A percentile compares a stretch with the other conserved stretches of the same genome.
Evolutionary conservation across 2,329 filamentous ascomycete genomes (phyloP).

Genomic region (Capronia coronata): DNA sequence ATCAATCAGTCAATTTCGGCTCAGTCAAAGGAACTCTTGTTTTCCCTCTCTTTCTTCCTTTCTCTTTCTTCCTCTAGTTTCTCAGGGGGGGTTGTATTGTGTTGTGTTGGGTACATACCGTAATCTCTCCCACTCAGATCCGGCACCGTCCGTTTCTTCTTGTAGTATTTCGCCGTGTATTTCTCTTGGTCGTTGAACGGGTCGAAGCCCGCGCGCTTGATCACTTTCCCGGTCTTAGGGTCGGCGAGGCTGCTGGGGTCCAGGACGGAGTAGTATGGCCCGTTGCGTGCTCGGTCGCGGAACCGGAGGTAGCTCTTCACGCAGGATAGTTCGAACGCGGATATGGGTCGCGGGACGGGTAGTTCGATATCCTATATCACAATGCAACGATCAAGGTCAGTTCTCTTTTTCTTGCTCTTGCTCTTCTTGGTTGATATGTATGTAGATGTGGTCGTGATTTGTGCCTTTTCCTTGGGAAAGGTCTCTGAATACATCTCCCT

Average conservation of each 20-base stretch:
- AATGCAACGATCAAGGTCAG: too few relatives aligned
- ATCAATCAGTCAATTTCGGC: too few relatives aligned
- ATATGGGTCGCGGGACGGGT: slow-evolving; percentile 18
- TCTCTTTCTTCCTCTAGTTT: too few relatives aligned
- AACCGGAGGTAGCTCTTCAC: slow-evolving; percentile 48
- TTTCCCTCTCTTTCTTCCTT: too few relatives aligned
- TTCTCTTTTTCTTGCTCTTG: too few relatives aligned
- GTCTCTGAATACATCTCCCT: too few relatives aligned
- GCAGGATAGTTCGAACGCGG: slow-evolving; percentile 39
- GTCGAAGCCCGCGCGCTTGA: slow-evolving; percentile 48
- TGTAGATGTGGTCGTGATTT: too few relatives aligned
- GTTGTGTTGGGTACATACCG: slow-evolving; percentile 39
- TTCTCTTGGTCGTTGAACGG: slow-evolving; percentile 57
- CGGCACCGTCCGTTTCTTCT: slow-evolving; percentile 50
- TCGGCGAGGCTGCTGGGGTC: slow-evolving; percentile 36
- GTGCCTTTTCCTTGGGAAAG: too few relatives aligned
- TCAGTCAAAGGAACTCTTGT: too few relatives aligned
- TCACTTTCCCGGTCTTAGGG: slow-evolving; percentile 37
- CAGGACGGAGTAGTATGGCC: slow-evolving; percentile 54
- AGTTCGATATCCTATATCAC: slow-evolving; percentile 18
- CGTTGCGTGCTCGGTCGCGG: slow-evolving; percentile 52
- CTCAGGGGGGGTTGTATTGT: not conserved
- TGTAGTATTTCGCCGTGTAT: slow-evolving; percentile 51
- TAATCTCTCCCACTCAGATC: slow-evolving; percentile 50
- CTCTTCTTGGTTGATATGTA: too few relatives aligned